Conservation (phyloP, 176 grass and related monocot genomes). For the Saccharum officinarum region DNA sequence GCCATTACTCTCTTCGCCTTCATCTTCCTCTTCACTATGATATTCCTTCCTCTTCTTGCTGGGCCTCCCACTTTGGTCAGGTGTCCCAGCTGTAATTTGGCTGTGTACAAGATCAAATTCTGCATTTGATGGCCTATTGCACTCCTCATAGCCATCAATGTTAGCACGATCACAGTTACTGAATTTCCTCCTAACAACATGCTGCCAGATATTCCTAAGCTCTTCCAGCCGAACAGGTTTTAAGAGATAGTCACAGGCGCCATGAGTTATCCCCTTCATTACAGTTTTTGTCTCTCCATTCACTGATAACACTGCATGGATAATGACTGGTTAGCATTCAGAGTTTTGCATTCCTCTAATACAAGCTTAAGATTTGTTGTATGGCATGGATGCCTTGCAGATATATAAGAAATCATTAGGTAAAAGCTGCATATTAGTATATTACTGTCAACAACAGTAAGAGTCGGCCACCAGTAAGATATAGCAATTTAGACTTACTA, state of each 20-base stretch:
- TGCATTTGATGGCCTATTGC: conserved; percentile 38
- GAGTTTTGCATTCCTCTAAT: neutral
- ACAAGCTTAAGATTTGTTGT: neutral
- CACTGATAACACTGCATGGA: conserved; percentile 75
- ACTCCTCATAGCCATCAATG: conserved; percentile 57
- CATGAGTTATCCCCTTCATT: conserved; percentile 99
- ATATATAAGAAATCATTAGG: neutral
- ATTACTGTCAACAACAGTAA: conserved; percentile 16
- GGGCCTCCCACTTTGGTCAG: conserved; percentile 55
- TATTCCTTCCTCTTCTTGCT: conserved; percentile 93
- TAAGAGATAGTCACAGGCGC: conserved; percentile 92
- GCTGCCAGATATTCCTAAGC: conserved; percentile 96
- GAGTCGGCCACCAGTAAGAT: neutral
- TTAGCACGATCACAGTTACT: conserved; percentile 41
- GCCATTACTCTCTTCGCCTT: conserved; percentile 57
- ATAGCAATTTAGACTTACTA: conserved; percentile 55
- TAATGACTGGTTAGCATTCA: conserved; percentile 32
- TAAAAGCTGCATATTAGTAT: neutral
- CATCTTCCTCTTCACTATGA: conserved; percentile 70
- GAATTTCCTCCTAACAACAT: conserved; percentile 89
- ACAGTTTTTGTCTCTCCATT: conserved; percentile 96
- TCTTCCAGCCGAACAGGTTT: conserved; percentile 95
- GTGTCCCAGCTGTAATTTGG: conserved; percentile 46
- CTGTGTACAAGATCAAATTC: conserved; percentile 37
- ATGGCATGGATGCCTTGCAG: neutral